phyloP scores from a whole-genome alignment of 2,329 filamentous ascomycete genomes.

The Sporothrix protearum region DNA sequence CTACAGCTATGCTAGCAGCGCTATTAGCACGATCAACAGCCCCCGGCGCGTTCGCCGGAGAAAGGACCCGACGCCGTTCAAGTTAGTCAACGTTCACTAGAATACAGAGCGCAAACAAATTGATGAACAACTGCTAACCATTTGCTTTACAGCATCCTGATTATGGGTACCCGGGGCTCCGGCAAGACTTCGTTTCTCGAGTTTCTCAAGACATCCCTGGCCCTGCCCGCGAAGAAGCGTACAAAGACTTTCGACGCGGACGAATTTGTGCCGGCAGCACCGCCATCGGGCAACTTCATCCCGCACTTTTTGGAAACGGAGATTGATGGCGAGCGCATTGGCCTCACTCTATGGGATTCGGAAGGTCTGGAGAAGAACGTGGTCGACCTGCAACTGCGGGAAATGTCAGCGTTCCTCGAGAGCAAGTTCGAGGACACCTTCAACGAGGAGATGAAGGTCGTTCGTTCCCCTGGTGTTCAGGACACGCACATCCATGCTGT shows the following conservation, averaged over 20 bases:
- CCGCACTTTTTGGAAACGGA: conserved; percentile 92
- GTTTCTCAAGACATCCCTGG: conserved; percentile 83
- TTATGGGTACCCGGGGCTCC: conserved; percentile 80
- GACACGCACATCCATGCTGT: conserved; percentile 98
- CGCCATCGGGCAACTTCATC: conserved; percentile 68
- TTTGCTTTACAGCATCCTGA: conserved; percentile 65
- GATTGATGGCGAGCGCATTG: conserved; percentile 85
- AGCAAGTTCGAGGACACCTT: conserved; percentile 99
- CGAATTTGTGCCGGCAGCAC: conserved; percentile 49
- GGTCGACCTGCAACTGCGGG: conserved; percentile 87
- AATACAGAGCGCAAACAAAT: background rate
- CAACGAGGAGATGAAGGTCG: conserved; percentile 93
- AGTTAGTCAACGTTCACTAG: conserved; percentile 60
- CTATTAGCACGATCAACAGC: conserved; percentile 86
- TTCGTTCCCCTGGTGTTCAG: conserved; percentile 84
- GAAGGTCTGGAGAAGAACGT: conserved; percentile 92
- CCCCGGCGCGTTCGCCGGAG: conserved; percentile 86
- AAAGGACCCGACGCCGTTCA: conserved; percentile 97
- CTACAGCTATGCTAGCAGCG: conserved; percentile 93
- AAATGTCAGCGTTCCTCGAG: conserved; percentile 89
- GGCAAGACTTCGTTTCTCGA: conserved; percentile 97
- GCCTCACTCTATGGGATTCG: conserved; percentile 94
- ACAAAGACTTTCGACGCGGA: conserved; percentile 55
- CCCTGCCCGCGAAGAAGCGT: conserved; percentile 76
- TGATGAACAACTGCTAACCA: conserved; percentile 11